Evolutionary conservation across 2,329 filamentous ascomycete genomes (phyloP), one percentile per base, ranked within the genome.

Genomic region (Ilyonectria destructans): DNA sequence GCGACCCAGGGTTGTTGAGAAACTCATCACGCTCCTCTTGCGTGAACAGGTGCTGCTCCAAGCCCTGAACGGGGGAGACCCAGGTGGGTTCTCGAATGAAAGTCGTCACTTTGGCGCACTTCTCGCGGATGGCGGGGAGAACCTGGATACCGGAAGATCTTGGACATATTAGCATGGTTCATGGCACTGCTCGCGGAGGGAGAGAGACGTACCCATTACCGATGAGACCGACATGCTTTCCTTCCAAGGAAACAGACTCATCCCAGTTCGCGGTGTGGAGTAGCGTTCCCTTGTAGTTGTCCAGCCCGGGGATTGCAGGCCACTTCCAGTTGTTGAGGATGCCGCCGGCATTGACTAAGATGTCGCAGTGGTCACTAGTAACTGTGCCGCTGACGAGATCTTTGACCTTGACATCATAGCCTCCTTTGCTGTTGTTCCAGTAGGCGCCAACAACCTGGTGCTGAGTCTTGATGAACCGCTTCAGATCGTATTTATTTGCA

Each of bases 261-360:
- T 85, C 78, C 87, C 88, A 90, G 17, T 79, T 79, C 1, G 87
- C 87, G 4, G 84, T 88, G 73, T 90, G 88, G 35, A 89, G 78
- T 7, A 88, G 70, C 1, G 82, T 75, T 9, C 88, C 87, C 49
- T 82, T 73, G 72, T 87, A 90, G 12, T 76, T 72, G 2, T 85
- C 71, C 3, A 88, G 75, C 1, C 83, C 84, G 1, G 84, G 77
- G 6, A 88, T 81, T 31, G 85, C 81, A 2, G 87, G 87, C 82
- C 85, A 88, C 68, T 83, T 86, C 82, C 78, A 59, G 82, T 87
- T 84, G 68, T 86, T 87, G 58, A 88, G 77, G 31, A 84, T 82
- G 4, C 86, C 86, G 15, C 77, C 73, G 13, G 84, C 85, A 52
- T 86, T 86, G 62, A 87, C 73, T 6, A 88, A 76, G n/a, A 88